A percentile compares a stretch with the other conserved stretches of the same genome.
Evolutionary conservation across 352 stramenopile genomes (phyloP).

Genomic region (Pythium chondricola): DNA sequence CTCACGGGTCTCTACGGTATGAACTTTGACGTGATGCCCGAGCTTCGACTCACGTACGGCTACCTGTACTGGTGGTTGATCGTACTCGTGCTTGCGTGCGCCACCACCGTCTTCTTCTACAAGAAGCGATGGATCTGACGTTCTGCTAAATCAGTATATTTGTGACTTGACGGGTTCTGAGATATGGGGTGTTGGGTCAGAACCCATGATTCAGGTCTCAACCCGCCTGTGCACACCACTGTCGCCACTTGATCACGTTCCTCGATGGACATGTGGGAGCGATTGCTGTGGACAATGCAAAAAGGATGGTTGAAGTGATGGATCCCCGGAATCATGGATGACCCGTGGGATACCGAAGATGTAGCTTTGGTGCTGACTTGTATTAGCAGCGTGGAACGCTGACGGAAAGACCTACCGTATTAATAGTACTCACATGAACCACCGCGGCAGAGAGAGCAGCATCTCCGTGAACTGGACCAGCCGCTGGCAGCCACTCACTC

Average conservation of each 20-base stretch:
- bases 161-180: no score
- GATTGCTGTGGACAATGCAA: slow-evolving; percentile 4
- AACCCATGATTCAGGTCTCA: neutral
- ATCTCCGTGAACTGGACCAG: no score
- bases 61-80: slow-evolving; percentile 80
- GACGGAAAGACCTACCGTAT: no score
- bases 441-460: no score
- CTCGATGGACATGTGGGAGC: slow-evolving; percentile 19
- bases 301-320: neutral
- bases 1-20: slow-evolving; percentile 86
- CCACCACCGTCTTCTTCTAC: slow-evolving; percentile 55
- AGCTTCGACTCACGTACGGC: slow-evolving; percentile 64
- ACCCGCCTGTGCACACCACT: neutral
- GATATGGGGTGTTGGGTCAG: neutral
- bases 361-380: no score
- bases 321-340: slow-evolving; percentile 14
- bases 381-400: no score
- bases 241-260: slow-evolving; percentile 25
- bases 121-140: slow-evolving; percentile 66
- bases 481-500: neutral
- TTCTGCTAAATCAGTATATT: slow-evolving; percentile 9
- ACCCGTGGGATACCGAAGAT: neutral
- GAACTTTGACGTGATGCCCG: slow-evolving; percentile 87
- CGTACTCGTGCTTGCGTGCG: slow-evolving; percentile 36
- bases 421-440: no score